These are phyloP conservation scores for Didymella pinodella DNA, from an alignment of 2,329 filamentous ascomycete species.

Conservation along the genomic window DNA sequence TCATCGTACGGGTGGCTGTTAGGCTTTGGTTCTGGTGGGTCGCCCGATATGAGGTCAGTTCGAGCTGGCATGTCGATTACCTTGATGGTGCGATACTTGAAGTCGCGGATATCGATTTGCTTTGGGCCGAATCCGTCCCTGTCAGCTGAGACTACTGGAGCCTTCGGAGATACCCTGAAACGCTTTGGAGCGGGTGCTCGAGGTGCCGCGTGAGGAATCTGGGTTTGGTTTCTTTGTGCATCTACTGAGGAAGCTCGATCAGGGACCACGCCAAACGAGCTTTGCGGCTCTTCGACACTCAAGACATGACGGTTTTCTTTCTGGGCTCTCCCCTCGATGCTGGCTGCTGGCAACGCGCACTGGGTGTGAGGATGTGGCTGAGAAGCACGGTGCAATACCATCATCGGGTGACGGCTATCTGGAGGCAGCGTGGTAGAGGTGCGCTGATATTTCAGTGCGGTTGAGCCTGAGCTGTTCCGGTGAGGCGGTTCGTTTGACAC, in stretches of 20 bases:
- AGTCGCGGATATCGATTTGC: slow-evolving; percentile 2
- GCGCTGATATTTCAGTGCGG: slow-evolving; percentile 1
- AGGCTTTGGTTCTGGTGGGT: slow-evolving; percentile 16
- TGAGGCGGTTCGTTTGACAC: background rate
- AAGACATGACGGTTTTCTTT: background rate
- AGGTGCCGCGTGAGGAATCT: background rate
- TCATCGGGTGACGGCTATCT: slow-evolving; percentile 21
- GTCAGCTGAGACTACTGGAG: background rate
- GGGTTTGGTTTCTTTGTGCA: background rate
- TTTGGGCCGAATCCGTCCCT: background rate
- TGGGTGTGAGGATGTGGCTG: background rate
- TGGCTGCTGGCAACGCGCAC: background rate
- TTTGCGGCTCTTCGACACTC: background rate
- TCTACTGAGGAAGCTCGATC: background rate
- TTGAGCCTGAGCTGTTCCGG: no score
- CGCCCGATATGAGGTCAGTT: background rate
- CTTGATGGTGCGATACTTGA: slow-evolving; percentile 26
- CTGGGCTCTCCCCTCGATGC: background rate
- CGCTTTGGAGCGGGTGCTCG: background rate
- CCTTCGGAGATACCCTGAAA: background rate
- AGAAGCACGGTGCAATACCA: background rate
- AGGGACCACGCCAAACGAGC: background rate
- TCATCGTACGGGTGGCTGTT: slow-evolving; percentile 19
- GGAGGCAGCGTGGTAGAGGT: slow-evolving; percentile 27
- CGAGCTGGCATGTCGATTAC: slow-evolving; percentile 27